Base-by-base conservation (phyloP, 1,284 basidiomycete species). In the Cystobasidium slooffiae region DNA sequence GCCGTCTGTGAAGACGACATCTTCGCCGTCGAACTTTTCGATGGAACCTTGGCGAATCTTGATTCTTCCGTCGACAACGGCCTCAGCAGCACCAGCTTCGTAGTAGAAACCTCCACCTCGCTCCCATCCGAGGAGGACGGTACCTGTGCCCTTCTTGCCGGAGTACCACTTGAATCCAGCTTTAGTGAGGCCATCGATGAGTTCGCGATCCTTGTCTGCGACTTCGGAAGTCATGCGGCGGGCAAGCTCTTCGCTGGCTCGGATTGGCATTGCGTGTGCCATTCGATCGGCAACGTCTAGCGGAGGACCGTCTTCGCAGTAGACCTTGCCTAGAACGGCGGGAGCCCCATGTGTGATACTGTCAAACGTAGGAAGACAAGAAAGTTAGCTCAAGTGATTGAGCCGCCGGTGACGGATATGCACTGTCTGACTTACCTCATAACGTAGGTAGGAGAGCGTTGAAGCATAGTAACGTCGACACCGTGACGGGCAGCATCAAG, bases 1-100 rank as follows among this genome's bases (percentile, higher is more conserved):
- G 8, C 46, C 61, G 41, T 66, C 64, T 10, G 16, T n/a, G 43
- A 66, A 66, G 37, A 66, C 49, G 10, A 66, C 44, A 22, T 51
- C 46, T 47, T 53, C 49, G 3, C 46, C 64, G 20, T 47, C 43
- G 20, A 66, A 88, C 52, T 81, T 79, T 69, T 86, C 83, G 75
- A 89, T 86, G 68, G 85, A 83, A 67, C 88, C 88, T 78, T 85
- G 88, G 82, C 91, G 90, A 62, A 92, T 82, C 80, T 90, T 90
- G 82, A 92, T 91, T 79, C 89, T 88, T 39, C 88, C 87, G 72
- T 90, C 88, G 39, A 87, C 85, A 77, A 92, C 87, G 73, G 87
- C 81, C 79, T 88, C 85, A 73, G 87, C 88, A 24, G 86, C 88
- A 69, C 90, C 91, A 47, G 87, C 86, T 75, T 90, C 89, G 55